phyloP scores from a whole-genome alignment of 2,329 filamentous ascomycete genomes.

The Ascochyta koolunga region DNA sequence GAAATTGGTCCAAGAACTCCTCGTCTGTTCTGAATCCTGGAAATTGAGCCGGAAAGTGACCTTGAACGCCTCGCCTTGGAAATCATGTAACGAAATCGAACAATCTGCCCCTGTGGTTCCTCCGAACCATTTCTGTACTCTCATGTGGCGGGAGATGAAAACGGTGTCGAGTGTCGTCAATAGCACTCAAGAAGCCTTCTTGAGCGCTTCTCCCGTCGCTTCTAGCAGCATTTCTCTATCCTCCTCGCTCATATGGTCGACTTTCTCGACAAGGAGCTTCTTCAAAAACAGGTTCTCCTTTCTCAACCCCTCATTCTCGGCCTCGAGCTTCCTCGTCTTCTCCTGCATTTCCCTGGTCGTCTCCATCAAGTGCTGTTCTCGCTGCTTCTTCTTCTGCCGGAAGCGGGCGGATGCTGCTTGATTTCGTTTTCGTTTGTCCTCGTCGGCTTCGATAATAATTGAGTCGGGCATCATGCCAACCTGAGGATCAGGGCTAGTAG shows the following conservation, averaged over 20 bases:
- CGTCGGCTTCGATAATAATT: slow-evolving; percentile 65
- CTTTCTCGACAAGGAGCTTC: slow-evolving; percentile 46
- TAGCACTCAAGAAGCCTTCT: slow-evolving; percentile 8
- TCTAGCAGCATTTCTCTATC: slow-evolving; percentile 38
- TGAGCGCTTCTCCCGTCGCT: slow-evolving; percentile 28
- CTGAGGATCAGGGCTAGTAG: slow-evolving; percentile 31
- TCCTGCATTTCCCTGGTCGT: slow-evolving; percentile 73
- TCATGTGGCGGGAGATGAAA: background rate
- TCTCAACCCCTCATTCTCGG: slow-evolving; percentile 42
- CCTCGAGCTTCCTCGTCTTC: slow-evolving; percentile 75
- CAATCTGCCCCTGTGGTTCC: background rate
- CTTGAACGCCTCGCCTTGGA: slow-evolving; percentile 12
- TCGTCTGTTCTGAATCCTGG: background rate
- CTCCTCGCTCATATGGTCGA: slow-evolving; percentile 48
- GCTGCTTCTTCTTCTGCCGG: slow-evolving; percentile 95
- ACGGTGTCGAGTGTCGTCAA: background rate
- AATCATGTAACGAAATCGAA: background rate
- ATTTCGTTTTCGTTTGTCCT: slow-evolving; percentile 88
- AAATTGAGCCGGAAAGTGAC: background rate
- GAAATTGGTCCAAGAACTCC: background rate
- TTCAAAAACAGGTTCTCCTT: slow-evolving; percentile 52
- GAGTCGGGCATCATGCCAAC: slow-evolving; percentile 27
- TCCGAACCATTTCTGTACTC: background rate
- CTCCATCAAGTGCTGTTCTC: slow-evolving; percentile 74
- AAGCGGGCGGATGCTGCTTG: slow-evolving; percentile 88